Percentiles rank a stretch among this genome's conserved stretches.
Evolutionary conservation across 2,329 filamentous ascomycete genomes (phyloP).

Genomic region (Colletotrichum lini): DNA sequence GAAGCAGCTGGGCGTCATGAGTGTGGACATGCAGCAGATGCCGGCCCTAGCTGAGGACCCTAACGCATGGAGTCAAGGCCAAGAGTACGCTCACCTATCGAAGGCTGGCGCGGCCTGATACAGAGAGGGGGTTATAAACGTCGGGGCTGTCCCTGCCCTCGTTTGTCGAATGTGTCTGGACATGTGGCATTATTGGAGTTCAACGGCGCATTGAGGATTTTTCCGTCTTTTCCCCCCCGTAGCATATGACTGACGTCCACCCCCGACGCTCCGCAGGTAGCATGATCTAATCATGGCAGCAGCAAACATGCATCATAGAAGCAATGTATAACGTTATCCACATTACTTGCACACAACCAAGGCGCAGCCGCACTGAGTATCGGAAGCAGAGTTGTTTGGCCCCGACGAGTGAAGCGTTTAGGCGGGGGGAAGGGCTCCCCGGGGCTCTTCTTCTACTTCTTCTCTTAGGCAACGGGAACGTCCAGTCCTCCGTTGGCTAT

Average conservation of each 20-base stretch:
- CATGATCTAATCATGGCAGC: conserved; percentile 21
- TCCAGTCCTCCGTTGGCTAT: neutral
- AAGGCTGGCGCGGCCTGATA: neutral
- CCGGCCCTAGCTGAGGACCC: conserved; percentile 25
- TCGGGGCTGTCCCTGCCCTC: neutral
- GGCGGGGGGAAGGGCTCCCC: neutral
- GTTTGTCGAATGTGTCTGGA: neutral
- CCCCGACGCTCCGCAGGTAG: neutral
- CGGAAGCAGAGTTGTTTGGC: conserved; percentile 2
- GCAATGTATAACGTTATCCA: conserved; percentile 13
- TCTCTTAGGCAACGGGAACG: neutral
- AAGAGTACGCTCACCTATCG: conserved; percentile 32
- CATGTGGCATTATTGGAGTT: conserved; percentile 34
- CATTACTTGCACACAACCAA: neutral
- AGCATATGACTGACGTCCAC: conserved; percentile 3
- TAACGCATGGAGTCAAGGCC: conserved; percentile 23
- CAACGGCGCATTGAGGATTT: conserved; percentile 3
- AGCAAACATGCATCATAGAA: conserved; percentile 24
- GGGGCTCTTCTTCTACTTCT: too few species aligned
- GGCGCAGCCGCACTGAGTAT: neutral
- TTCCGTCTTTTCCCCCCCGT: neutral
- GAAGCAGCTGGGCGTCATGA: conserved; percentile 38
- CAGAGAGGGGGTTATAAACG: neutral
- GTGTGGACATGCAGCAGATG: conserved; percentile 14
- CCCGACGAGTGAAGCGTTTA: neutral